These are phyloP conservation scores for Onygenales sp. DNA, from an alignment of 2,329 filamentous ascomycete species.

Conservation along the genomic window DNA sequence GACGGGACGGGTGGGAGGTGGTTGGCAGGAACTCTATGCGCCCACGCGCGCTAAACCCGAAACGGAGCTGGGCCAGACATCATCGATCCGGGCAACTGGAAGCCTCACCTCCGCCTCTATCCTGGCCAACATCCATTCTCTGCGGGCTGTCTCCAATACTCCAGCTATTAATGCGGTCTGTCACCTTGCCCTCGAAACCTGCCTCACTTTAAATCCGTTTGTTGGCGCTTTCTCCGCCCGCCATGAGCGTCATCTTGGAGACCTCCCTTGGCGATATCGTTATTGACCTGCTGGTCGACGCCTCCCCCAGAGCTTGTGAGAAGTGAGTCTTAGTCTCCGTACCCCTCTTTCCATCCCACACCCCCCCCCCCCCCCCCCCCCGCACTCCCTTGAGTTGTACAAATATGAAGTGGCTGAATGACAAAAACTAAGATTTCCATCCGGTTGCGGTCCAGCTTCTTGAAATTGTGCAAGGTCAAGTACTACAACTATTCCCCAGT, in stretches of 20 bases:
- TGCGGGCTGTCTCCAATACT: not conserved
- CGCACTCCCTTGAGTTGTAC: slow-evolving; percentile 15
- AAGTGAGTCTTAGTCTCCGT: slow-evolving; percentile 56
- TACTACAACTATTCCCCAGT: slow-evolving; percentile 98
- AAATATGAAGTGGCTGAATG: slow-evolving; percentile 43
- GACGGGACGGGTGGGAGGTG: too few relatives aligned
- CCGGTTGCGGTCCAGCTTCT: slow-evolving; percentile 54
- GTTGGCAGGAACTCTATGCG: too few relatives aligned
- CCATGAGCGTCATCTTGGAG: slow-evolving; percentile 88
- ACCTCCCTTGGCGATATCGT: slow-evolving; percentile 90
- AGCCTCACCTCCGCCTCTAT: too few relatives aligned
- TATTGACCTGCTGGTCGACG: slow-evolving; percentile 81
- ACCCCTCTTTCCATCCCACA: slow-evolving; percentile 1
- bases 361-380: not conserved
- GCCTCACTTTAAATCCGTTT: not conserved
- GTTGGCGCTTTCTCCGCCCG: slow-evolving; percentile 2
- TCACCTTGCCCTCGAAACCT: not conserved
- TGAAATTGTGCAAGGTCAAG: slow-evolving; percentile 97
- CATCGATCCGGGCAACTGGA: too few relatives aligned
- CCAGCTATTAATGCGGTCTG: not conserved
- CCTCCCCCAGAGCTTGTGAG: slow-evolving; percentile 84
- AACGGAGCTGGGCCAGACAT: too few relatives aligned
- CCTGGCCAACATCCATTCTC: not conserved
- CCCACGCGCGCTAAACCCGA: too few relatives aligned
- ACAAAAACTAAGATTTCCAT: slow-evolving; percentile 42